phyloP scores from a whole-genome alignment of 805 yeast genomes.

The Wickerhamomyces alni region DNA sequence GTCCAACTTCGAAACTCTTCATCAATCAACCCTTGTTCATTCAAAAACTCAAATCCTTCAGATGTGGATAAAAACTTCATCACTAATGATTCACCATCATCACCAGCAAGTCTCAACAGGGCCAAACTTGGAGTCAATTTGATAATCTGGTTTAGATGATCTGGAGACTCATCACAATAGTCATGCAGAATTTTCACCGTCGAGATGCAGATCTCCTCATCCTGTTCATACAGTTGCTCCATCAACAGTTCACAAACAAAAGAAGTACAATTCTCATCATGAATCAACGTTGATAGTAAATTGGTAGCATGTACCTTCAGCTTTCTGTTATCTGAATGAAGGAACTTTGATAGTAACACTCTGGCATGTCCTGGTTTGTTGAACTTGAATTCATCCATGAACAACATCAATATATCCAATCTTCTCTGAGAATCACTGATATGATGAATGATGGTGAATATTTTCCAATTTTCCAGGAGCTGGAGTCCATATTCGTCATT shows the following conservation, averaged over 20 bases:
- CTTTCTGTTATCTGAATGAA: conserved; percentile 46
- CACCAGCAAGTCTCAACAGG: conserved; percentile 12
- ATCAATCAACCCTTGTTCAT: conserved; percentile 53
- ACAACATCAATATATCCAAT: conserved; percentile 49
- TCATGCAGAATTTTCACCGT: conserved; percentile 52
- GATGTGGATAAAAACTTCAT: conserved; percentile 60
- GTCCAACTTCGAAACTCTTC: conserved; percentile 68
- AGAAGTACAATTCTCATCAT: conserved; percentile 30
- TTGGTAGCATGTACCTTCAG: conserved; percentile 55
- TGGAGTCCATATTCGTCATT: conserved; percentile 54
- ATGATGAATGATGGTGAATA: conserved; percentile 75
- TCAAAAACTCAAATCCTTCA: conserved; percentile 62
- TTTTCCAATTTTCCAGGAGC: conserved; percentile 75
- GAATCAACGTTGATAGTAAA: conserved; percentile 38
- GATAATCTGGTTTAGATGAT: conserved; percentile 46
- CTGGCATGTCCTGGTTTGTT: conserved; percentile 59
- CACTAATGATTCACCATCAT: conserved; percentile 45
- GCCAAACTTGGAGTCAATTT: conserved; percentile 48
- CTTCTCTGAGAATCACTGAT: conserved; percentile 50
- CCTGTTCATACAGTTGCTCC: conserved; percentile 65
- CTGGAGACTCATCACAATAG: conserved; percentile 45
- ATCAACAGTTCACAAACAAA: conserved; percentile 47
- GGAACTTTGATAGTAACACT: conserved; percentile 56
- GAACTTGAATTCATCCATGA: conserved; percentile 60
- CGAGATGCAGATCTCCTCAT: conserved; percentile 44